A percentile compares a stretch with the other conserved stretches of the same genome.
Conservation (phyloP, 176 grass and related monocot genomes). For the Phoenix dactylifera region DNA sequence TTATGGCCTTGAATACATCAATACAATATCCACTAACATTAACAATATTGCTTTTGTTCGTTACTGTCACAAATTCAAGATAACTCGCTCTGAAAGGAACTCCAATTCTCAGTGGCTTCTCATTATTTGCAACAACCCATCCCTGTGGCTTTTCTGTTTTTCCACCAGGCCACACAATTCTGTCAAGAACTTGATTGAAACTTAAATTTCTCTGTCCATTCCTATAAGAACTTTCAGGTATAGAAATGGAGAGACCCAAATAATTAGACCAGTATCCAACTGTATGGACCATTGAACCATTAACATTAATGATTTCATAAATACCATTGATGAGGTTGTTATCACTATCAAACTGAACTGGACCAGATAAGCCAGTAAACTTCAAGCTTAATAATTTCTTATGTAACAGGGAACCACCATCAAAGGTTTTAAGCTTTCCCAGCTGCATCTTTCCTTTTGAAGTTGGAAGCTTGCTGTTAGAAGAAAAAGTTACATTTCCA, state of each 20-base stretch:
- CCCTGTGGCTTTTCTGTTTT: slow-evolving; percentile 21
- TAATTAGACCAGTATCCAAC: slow-evolving; percentile 19
- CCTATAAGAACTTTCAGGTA: not conserved
- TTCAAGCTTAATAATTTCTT: slow-evolving; percentile 8
- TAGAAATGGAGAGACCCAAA: slow-evolving; percentile 19
- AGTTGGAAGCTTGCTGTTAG: slow-evolving; percentile 7
- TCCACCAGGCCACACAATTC: slow-evolving; percentile 17
- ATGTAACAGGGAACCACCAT: slow-evolving; percentile 14
- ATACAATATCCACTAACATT: slow-evolving; percentile 23
- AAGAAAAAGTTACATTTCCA: slow-evolving; percentile 21
- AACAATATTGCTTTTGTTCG: not conserved
- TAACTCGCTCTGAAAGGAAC: slow-evolving; percentile 22
- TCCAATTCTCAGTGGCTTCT: slow-evolving; percentile 18
- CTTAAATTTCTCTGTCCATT: not conserved
- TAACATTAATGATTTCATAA: slow-evolving; percentile 22
- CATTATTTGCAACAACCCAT: slow-evolving; percentile 18
- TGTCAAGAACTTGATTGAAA: slow-evolving; percentile 1
- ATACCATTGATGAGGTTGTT: slow-evolving; percentile 2
- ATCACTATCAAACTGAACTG: slow-evolving; percentile 11
- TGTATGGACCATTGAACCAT: not conserved
- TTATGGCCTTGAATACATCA: slow-evolving; percentile 20
- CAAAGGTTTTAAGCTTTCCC: slow-evolving; percentile 12
- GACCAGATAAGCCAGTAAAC: slow-evolving; percentile 22
- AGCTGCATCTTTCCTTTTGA: slow-evolving; percentile 16
- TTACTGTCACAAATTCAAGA: slow-evolving; percentile 16